A percentile compares a stretch with the other conserved stretches of the same genome.
phyloP scores from a whole-genome alignment of 352 stramenopile species.

The Phytophthora parvispora region DNA sequence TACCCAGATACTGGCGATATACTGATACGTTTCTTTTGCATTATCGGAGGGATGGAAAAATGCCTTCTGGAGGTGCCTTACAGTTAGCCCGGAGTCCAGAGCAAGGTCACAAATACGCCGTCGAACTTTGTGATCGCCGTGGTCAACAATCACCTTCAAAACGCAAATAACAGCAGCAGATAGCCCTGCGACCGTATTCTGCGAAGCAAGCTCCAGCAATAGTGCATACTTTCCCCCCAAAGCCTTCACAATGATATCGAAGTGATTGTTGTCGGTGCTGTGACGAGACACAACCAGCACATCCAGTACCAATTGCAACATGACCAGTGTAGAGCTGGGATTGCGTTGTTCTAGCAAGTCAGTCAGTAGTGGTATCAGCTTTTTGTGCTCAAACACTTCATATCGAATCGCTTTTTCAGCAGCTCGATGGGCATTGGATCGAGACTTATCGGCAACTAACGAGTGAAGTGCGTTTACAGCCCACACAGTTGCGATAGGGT shows the following conservation, averaged over 20 bases:
- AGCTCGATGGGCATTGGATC: constrained; percentile 44
- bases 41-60: constrained; percentile 73
- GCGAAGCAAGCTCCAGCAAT: constrained; percentile 61
- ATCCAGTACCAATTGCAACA: constrained; percentile 76
- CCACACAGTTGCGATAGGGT: constrained; percentile 68
- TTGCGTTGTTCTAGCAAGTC: constrained; percentile 62
- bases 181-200: constrained; percentile 64
- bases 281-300: constrained; percentile 64
- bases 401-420: constrained; percentile 68
- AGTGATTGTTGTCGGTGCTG: constrained; percentile 83
- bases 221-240: constrained; percentile 58
- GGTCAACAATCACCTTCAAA: constrained; percentile 79
- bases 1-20: constrained; percentile 81
- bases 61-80: constrained; percentile 69
- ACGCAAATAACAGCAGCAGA: constrained; percentile 66
- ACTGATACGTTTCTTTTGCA: constrained; percentile 78
- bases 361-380: constrained; percentile 65
- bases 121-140: constrained; percentile 65
- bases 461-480: constrained; percentile 73
- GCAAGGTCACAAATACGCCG: constrained; percentile 80
- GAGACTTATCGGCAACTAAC: constrained; percentile 61
- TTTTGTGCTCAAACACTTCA: constrained; percentile 73
- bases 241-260: constrained; percentile 74
- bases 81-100: constrained; percentile 66
- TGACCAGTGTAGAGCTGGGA: constrained; percentile 56